Conservation (phyloP, 2,329 filamentous ascomycete species). For the Trichoderma endophyticum region DNA sequence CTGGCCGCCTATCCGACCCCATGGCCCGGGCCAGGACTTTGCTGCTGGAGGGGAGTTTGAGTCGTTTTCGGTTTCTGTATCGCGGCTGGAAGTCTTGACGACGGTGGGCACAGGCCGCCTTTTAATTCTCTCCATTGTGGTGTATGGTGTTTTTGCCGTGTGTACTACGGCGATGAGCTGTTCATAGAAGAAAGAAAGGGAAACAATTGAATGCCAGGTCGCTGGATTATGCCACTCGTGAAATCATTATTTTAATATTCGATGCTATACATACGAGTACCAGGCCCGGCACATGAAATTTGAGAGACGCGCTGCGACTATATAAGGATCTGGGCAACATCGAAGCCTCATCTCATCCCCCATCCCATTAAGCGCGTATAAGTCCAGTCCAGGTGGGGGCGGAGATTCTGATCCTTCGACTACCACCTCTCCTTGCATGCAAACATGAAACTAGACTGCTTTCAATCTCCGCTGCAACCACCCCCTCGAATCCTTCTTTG, state of each 20-base stretch:
- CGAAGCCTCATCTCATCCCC: not conserved
- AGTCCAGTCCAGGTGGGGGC: not conserved
- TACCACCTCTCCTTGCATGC: not conserved
- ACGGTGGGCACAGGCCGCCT: not conserved
- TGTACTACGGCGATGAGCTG: too few species aligned
- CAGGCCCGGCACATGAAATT: not conserved
- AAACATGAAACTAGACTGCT: not conserved
- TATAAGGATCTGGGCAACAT: not conserved
- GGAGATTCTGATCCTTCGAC: not conserved
- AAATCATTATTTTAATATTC: not conserved
- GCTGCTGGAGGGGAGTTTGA: not conserved
- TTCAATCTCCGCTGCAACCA: not conserved
- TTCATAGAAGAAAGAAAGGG: not conserved
- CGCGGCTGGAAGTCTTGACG: not conserved
- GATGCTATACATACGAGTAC: too few species aligned
- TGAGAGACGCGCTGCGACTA: not conserved
- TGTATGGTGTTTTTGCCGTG: not conserved
- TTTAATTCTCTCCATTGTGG: not conserved
- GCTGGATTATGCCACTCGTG: not conserved
- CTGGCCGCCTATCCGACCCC: not conserved
- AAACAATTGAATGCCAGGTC: not conserved
- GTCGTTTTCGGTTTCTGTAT: not conserved
- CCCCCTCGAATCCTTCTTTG: not conserved
- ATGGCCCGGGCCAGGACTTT: not conserved
- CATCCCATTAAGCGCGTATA: not conserved